phyloP scores from a whole-genome alignment of 129 eudicot genomes.

The Scalesia atractyloides region DNA sequence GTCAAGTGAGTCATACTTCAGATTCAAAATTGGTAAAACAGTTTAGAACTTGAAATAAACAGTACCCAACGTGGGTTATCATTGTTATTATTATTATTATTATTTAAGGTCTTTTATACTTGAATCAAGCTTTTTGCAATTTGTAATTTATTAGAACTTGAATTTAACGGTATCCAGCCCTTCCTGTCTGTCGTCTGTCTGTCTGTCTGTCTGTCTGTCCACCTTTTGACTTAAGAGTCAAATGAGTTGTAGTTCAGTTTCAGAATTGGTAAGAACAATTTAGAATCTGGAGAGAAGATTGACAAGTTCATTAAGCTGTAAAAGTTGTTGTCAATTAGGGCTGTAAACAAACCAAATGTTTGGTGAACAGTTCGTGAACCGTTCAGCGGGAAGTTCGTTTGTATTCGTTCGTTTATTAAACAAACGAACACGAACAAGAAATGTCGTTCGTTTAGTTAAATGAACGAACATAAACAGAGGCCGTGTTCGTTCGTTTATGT shows the following conservation, averaged over 20 bases:
- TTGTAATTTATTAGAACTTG: neutral
- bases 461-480: too few species aligned
- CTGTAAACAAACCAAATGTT: too few species aligned
- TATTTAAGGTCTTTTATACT: neutral
- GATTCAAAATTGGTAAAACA: neutral
- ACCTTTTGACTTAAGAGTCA: slow-evolving; percentile 17
- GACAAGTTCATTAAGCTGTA: neutral
- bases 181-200: neutral
- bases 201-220: neutral
- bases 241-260: neutral
- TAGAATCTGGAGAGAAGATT: neutral
- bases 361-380: too few species aligned
- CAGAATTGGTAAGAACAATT: neutral
- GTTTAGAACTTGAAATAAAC: too few species aligned
- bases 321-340: neutral
- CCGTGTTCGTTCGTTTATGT: too few species aligned
- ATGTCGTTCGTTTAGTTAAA: too few species aligned
- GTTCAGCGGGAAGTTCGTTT: too few species aligned
- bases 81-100: neutral
- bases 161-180: neutral
- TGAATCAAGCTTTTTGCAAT: neutral
- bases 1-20: neutral
- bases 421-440: too few species aligned
- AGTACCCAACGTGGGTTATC: slow-evolving; percentile 18
- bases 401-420: too few species aligned